These are phyloP conservation scores for Linnemannia exigua DNA, from an alignment of 192 early-diverging fungal species.

Conservation along the genomic window DNA sequence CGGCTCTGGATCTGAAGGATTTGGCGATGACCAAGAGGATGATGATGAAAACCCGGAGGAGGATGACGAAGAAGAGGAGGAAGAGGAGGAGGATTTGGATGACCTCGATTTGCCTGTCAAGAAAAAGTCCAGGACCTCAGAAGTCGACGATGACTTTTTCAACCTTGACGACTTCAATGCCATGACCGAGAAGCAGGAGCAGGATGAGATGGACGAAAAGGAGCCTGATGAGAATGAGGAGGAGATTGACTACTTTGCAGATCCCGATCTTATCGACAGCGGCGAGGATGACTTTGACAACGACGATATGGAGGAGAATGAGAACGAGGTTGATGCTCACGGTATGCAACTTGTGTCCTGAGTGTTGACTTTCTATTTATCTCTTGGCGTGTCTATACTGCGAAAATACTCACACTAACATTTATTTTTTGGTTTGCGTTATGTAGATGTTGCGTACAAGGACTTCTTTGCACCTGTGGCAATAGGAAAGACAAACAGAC, in stretches of 20 bases:
- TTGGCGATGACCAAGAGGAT: constrained; percentile 46
- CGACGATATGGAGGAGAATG: constrained; percentile 73
- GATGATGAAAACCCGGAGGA: constrained; percentile 58
- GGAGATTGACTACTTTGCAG: constrained; percentile 71
- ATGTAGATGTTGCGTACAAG: constrained; percentile 81
- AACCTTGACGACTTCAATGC: constrained; percentile 93
- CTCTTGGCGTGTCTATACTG: not conserved
- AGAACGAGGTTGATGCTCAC: constrained; percentile 71
- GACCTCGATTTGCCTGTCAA: constrained; percentile 58
- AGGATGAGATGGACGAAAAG: constrained; percentile 61
- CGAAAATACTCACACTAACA: not conserved
- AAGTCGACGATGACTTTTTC: constrained; percentile 96
- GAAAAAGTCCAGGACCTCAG: constrained; percentile 64
- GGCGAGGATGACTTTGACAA: constrained; percentile 74
- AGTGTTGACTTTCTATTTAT: not conserved
- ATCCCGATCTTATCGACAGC: constrained; percentile 58
- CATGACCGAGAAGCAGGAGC: constrained; percentile 74
- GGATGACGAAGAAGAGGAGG: constrained; percentile 59
- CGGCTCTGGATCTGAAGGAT: constrained; percentile 35
- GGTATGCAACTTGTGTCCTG: constrained; percentile 53
- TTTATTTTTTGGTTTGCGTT: not conserved
- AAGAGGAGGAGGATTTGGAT: constrained; percentile 58
- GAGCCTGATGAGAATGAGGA: constrained; percentile 70
- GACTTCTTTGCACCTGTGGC: constrained; percentile 89
- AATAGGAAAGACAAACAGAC: constrained; percentile 59